Evolutionary conservation across 345 rosid species (phyloP), one percentile per base, ranked within the genome.

Genomic region (Punica granatum): DNA sequence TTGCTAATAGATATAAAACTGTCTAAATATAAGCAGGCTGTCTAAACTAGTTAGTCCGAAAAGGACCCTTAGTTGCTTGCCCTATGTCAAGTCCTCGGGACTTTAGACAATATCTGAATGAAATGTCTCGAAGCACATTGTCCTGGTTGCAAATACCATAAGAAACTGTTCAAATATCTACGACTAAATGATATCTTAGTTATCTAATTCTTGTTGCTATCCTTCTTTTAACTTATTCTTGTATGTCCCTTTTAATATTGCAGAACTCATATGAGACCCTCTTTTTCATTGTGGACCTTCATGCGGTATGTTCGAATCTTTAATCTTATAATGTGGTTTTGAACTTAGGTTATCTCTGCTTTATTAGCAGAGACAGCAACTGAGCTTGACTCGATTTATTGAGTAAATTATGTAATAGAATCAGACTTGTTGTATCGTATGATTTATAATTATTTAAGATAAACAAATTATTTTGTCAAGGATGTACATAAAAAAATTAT

Each of bases 211-310:
- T 51, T 28, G 19, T 43, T 3, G 3, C 12, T 69, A 18, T n/a
- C 64, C 1, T 61, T 73, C 10, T n/a, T 51, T 16, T 56, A 26
- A 36, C 66, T 48, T 21, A 11, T 37, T 37, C 21, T 36, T 43
- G 32, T 39, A 28, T 59, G 51, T 66, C 69, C 58, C 44, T 69
- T 19, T 37, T 65, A 3, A 66, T 46, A 70, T 74, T 85, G 85
- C 90, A 93, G 97, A 79, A 90, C 63, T 69, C 85, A 7, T 93
- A 87, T 60, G 98, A 90, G 37, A 87, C 97, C 0, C 89, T 92
- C 49, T 92, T 90, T 77, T 81, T 90, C 73, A 85, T 90, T 1
- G 96, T 90, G 68, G 96, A 90, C 79, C 89, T 84, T 61, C 98
- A 90, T 6, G 98, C 96, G 83, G 96, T 90, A 90, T 67, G 87